Base-by-base conservation (phyloP, 495 filamentous ascomycete genomes). In the Aspergillus nidulans region DNA sequence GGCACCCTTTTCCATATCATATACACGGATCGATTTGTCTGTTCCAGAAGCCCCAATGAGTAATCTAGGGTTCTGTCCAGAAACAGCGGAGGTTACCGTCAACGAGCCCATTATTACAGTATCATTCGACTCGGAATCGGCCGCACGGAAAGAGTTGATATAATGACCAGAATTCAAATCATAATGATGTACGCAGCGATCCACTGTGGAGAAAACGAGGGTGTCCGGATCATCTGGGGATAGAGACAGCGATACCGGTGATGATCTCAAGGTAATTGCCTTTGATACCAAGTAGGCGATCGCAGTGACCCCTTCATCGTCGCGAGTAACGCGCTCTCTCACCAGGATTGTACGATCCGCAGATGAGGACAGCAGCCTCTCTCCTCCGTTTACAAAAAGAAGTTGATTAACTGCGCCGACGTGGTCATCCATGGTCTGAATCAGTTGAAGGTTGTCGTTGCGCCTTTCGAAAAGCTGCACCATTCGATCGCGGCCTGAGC, bases 21-120 rank as follows among this genome's bases (percentile, higher is more conserved):
- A 97, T 3, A 97, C 72, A 19, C 94, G 78, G 53, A 98, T 85
- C 6, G 94, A 97, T 64, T 96, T 97, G 67, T 98, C 94, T 4
- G 88, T 95, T 58, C 88, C 90, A 6, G 95, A 96, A 21, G 95
- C 77, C 18, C 89, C 94, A 23, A 91, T 72, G 52, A 98, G 77
- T 42, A 92, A 75, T 46, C 76, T 72, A 9, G 74, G 71, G 21
- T 62, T 70, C 24, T 75, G 69, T 9, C 68, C 72, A 4, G 66
- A 53, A 9, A 68, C 63, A 40, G 66, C 69, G 30, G 68, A 61
- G 8, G 75, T 58, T 47, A 86, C 75, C 16, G 84, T 82, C 20
- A 98, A 77, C 6, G 86, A 85, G 57, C 87, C 84, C 67, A 97
- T 76, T 16, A 95, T 82, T 4, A 92, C 92, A 36, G 90, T 80